These are phyloP conservation scores for Rhizomucor pusillus DNA, from an alignment of 371 early-diverging fungal species.

Conservation along the genomic window DNA sequence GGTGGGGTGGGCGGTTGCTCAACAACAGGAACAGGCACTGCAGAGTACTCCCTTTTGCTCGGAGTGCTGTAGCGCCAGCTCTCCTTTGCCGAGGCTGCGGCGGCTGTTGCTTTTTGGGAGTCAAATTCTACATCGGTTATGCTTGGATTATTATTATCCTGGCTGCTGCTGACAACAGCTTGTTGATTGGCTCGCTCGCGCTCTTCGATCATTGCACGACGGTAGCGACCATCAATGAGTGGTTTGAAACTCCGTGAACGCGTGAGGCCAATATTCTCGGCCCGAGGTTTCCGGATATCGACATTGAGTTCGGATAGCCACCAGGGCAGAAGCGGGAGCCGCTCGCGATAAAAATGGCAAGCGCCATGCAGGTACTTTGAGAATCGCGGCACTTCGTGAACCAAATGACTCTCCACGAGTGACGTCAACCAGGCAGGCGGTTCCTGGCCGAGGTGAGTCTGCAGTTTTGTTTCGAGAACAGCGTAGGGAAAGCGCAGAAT, in stretches of 20 bases:
- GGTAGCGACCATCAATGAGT: constrained; percentile 35
- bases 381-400: constrained; percentile 97
- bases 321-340: constrained; percentile 20
- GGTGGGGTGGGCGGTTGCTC: not conserved
- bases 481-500: constrained; percentile 33
- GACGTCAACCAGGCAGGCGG: constrained; percentile 93
- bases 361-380: constrained; percentile 97
- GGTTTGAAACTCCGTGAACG: constrained; percentile 33
- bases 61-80: no score
- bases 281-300: constrained; percentile 42
- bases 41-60: no score
- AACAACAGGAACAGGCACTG: no score
- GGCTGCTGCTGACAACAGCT: constrained; percentile 14
- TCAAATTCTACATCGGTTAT: not conserved
- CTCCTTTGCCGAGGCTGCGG: no score
- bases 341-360: constrained; percentile 25
- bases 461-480: constrained; percentile 52
- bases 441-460: constrained; percentile 83
- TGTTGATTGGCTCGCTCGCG: constrained; percentile 22
- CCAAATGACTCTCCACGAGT: constrained; percentile 80
- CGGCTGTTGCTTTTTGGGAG: no score
- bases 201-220: constrained; percentile 29
- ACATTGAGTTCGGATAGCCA: constrained; percentile 46
- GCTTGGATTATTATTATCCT: constrained; percentile 1
- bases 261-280: constrained; percentile 25